phyloP scores from a whole-genome alignment of 2,329 filamentous ascomycete species.

The Rhinocladiella similis region DNA sequence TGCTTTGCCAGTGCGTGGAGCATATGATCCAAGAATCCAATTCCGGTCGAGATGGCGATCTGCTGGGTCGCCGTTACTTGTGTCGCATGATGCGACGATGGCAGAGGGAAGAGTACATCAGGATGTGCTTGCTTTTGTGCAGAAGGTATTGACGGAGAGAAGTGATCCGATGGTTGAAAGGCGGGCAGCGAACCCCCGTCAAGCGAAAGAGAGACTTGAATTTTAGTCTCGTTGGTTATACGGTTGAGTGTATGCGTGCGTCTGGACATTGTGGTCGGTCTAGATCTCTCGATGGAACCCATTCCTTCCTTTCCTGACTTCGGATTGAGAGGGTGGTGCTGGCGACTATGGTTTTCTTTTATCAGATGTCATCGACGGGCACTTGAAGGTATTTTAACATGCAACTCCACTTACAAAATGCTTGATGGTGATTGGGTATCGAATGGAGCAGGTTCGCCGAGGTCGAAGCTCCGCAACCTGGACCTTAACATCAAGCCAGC shows the following conservation, averaged over 20 bases:
- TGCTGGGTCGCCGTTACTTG: constrained; percentile 82
- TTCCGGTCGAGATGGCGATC: constrained; percentile 87
- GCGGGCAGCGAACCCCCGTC: constrained; percentile 68
- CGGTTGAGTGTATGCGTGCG: constrained; percentile 79
- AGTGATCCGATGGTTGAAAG: constrained; percentile 26
- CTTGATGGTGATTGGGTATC: not conserved
- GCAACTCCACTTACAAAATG: constrained; percentile 10
- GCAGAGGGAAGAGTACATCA: constrained; percentile 43
- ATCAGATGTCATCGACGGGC: not conserved
- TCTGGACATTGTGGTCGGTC: constrained; percentile 41
- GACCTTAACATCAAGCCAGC: constrained; percentile 11
- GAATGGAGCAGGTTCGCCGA: constrained; percentile 10
- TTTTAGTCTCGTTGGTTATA: constrained; percentile 97
- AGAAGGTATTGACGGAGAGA: constrained; percentile 19
- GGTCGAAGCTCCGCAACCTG: constrained; percentile 14
- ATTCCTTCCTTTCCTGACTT: constrained; percentile 4
- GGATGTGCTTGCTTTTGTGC: constrained; percentile 42
- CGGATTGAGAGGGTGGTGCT: not conserved
- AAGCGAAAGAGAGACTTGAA: constrained; percentile 87
- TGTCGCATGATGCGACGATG: constrained; percentile 68
- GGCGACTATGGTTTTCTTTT: not conserved
- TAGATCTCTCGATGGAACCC: constrained; percentile 24
- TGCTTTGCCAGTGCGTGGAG: constrained; percentile 95
- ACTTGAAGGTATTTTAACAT: not conserved
- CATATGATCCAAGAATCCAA: constrained; percentile 99